Conservation (phyloP, 306 rosid species). For the Dryas drummondii region DNA sequence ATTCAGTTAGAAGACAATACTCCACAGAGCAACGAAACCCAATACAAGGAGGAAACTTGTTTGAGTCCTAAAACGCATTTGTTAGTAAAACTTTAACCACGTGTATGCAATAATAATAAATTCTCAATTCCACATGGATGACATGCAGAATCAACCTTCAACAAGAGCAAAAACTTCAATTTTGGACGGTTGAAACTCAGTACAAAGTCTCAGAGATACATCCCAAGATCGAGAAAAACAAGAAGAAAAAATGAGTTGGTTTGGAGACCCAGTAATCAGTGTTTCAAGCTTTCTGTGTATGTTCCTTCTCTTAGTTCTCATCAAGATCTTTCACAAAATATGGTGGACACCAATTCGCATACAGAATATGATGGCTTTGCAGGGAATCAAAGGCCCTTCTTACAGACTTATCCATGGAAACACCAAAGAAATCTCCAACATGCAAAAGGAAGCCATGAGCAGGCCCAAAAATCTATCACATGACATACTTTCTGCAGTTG, state of each 20-base stretch:
- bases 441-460: constrained; percentile 4
- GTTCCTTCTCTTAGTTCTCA: not conserved
- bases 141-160: too few species aligned
- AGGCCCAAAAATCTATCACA: constrained; percentile 1
- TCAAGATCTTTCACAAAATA: constrained; percentile 3
- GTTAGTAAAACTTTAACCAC: too few species aligned
- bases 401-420: constrained; percentile 24
- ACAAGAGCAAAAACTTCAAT: too few species aligned
- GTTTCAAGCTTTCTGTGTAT: not conserved
- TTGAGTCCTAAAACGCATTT: too few species aligned
- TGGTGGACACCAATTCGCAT: constrained; percentile 30
- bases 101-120: too few species aligned
- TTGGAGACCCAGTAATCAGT: not conserved
- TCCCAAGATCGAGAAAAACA: not conserved
- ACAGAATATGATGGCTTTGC: not conserved
- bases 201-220: too few species aligned
- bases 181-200: not conserved
- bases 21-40: too few species aligned
- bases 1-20: too few species aligned
- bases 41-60: too few species aligned
- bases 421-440: constrained; percentile 21
- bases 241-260: not conserved
- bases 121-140: too few species aligned
- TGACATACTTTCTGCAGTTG: constrained; percentile 6
- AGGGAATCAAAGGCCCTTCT: constrained; percentile 29